Conservation (phyloP, 2,329 filamentous ascomycete genomes). For the Phialophora expanda region DNA sequence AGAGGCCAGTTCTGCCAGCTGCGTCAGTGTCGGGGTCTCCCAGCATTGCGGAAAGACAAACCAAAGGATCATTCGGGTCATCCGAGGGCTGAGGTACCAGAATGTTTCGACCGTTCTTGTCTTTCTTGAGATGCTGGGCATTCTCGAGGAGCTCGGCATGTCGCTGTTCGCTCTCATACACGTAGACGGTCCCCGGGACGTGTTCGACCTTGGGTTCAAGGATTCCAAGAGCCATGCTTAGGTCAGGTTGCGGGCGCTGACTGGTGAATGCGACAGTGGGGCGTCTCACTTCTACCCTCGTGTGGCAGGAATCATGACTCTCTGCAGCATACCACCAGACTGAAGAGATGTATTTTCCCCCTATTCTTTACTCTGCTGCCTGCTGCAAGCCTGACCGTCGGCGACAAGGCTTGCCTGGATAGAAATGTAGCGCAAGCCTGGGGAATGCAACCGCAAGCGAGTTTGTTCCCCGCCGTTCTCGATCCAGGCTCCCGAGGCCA, state of each 20-base stretch:
- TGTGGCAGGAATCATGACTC: neutral
- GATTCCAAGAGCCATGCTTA: conserved; percentile 38
- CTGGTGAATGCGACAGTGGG: neutral
- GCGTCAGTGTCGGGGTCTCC: conserved; percentile 26
- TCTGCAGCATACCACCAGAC: neutral
- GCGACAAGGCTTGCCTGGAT: neutral
- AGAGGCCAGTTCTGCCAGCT: conserved; percentile 75
- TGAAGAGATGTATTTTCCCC: neutral
- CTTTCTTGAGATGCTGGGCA: conserved; percentile 69
- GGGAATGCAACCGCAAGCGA: neutral
- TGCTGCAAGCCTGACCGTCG: neutral
- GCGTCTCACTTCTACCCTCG: neutral
- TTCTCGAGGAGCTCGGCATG: conserved; percentile 32
- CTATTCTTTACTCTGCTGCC: neutral
- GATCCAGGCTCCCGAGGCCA: neutral
- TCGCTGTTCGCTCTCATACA: conserved; percentile 36
- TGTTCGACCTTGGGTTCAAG: conserved; percentile 36
- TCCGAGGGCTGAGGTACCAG: conserved; percentile 89
- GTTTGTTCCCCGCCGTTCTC: neutral
- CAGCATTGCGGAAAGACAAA: conserved; percentile 46
- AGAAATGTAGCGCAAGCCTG: neutral
- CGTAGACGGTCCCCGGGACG: conserved; percentile 40
- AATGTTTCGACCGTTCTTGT: conserved; percentile 74
- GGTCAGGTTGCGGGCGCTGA: conserved; percentile 3
- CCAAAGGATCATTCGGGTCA: conserved; percentile 86